Evolutionary conservation across 345 rosid species (phyloP), one percentile per base, ranked within the genome.

Genomic region (Barbarea vulgaris): DNA sequence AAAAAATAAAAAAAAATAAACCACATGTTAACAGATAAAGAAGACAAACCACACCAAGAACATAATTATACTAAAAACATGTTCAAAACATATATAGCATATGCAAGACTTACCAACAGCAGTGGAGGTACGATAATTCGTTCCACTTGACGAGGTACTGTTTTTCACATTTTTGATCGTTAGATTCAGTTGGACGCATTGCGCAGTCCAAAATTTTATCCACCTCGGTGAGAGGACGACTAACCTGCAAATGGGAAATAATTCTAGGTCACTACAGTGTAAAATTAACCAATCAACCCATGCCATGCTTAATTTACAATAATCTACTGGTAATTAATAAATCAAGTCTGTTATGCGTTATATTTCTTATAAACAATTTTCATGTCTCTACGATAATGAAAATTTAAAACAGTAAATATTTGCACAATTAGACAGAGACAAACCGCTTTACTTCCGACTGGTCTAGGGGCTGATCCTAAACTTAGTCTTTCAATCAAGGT

Each of bases 121-220:
- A 95, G 75, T 95, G 99, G 37, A 90, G 84, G 85, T 90, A 95
- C n/a, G 98, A 95, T 53, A 87, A 80, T 6, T 90, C 89, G 67
- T 95, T 92, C 98, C 99, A 95, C 71, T 95, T 95, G 30, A 95
- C 94, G 48, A 89, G 91, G 81, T 95, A 95, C 31, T 92, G 93
- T 57, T 90, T 85, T 25, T 89, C 83, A 68, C 82, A 85, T 83
- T 87, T 90, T 17, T 14, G 57, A 50, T 59, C 67, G 14, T 64
- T 81, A 74, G 89, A 91, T 67, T 72, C 85, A 17, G 89, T 88
- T 30, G 96, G 97, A 48, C 93, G 97, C 92, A 85, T 71, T 77
- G 89, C 87, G 31, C 82, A 80, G 75, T 87, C 97, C 87, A 95
- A 81, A 73, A 95, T 77, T 79, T 83, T 87, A 24, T 95, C 97